These are phyloP conservation scores for Hypoxylon sp. DNA, from an alignment of 2,329 filamentous ascomycete genomes.

Conservation along the genomic window DNA sequence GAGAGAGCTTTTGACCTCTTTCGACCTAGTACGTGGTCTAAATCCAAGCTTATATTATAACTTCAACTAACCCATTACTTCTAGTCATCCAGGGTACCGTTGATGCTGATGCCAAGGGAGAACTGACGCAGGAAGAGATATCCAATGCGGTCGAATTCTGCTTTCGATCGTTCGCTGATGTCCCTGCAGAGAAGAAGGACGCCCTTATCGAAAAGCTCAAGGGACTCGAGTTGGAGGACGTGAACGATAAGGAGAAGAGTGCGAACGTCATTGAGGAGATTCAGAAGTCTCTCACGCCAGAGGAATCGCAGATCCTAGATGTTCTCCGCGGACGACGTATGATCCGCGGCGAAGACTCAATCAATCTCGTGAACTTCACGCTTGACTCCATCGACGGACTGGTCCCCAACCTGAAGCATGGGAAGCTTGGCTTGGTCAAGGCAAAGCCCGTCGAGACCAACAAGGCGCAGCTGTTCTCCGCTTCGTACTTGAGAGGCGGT, in stretches of 20 bases:
- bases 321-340: conserved; percentile 28
- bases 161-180: conserved; percentile 25
- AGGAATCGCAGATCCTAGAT: conserved; percentile 30
- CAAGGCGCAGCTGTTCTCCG: conserved; percentile 6
- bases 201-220: conserved; percentile 31
- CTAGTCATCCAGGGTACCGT: conserved; percentile 57
- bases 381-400: conserved; percentile 35
- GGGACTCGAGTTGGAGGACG: conserved; percentile 17
- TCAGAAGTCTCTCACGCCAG: conserved; percentile 20
- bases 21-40: conserved; percentile 53
- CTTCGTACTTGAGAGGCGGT: conserved; percentile 2
- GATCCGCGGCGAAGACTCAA: conserved; percentile 29
- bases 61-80: conserved; percentile 11
- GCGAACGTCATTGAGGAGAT: conserved; percentile 11
- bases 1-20: conserved; percentile 60
- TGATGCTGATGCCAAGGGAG: conserved; percentile 15
- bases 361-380: conserved; percentile 32
- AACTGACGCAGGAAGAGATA: conserved; percentile 31
- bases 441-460: conserved; percentile 1
- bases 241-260: conserved; percentile 6
- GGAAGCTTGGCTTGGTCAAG: conserved; percentile 29
- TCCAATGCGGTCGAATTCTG: conserved; percentile 38
- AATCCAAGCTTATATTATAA: no score
- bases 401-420: conserved; percentile 25
- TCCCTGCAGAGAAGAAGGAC: conserved; percentile 29